These are phyloP conservation scores for Neurospora sp. DNA, from an alignment of 495 filamentous ascomycete species.

Conservation along the genomic window DNA sequence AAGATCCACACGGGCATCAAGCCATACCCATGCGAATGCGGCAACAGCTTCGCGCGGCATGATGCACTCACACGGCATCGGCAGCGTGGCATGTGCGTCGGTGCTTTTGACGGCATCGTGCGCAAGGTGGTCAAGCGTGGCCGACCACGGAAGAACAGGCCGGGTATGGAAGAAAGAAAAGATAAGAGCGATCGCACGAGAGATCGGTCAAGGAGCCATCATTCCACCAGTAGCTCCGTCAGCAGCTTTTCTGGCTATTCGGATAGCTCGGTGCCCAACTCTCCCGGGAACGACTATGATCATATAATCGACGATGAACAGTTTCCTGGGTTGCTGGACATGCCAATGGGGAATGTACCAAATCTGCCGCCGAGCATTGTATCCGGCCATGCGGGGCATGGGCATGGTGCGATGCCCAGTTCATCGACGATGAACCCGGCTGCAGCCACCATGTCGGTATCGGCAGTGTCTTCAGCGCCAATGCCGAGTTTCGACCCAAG, in stretches of 20 bases:
- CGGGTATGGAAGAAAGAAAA: conserved; percentile 51
- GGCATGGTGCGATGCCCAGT: conserved; percentile 7
- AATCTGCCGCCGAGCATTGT: neutral
- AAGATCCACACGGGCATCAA: conserved; percentile 94
- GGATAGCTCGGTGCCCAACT: conserved; percentile 36
- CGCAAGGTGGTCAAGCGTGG: conserved; percentile 47
- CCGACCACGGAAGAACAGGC: conserved; percentile 36
- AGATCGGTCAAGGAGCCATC: conserved; percentile 35
- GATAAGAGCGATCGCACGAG: conserved; percentile 51
- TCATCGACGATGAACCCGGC: conserved; percentile 28
- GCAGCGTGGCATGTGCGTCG: conserved; percentile 89
- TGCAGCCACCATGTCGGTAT: conserved; percentile 4
- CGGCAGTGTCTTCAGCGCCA: conserved; percentile 28
- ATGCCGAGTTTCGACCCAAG: conserved; percentile 26
- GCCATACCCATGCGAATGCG: conserved; percentile 83
- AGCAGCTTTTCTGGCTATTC: conserved; percentile 37
- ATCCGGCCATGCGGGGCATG: neutral
- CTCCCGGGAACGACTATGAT: conserved; percentile 30
- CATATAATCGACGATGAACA: conserved; percentile 35
- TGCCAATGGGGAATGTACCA: conserved; percentile 24
- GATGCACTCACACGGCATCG: conserved; percentile 91
- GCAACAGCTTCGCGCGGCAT: conserved; percentile 82
- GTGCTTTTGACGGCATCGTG: conserved; percentile 75
- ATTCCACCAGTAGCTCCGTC: conserved; percentile 31
- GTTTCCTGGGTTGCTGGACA: conserved; percentile 32